Evolutionary conservation across 306 rosid species (phyloP), one percentile per base, ranked within the genome.

Genomic region (Rubus idaeus): DNA sequence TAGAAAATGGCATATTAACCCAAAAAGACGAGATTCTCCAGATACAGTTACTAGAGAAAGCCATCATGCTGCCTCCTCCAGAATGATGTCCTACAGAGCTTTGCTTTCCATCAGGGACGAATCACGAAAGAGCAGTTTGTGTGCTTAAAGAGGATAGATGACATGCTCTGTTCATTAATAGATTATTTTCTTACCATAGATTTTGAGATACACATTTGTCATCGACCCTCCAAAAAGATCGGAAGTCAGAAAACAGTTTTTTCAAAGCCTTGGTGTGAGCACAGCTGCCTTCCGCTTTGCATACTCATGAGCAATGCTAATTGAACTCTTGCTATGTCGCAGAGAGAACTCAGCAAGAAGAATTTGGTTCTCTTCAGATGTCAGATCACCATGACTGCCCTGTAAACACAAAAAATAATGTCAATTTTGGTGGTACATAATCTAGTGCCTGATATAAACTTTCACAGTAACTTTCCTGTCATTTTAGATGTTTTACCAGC

Each of bases 381-480:
- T 85, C 58, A 95, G 87, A 80, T 95, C 98, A 12, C 97, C 97
- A 20, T 89, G 97, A 77, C 42, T 51, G 35, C 97, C 98, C 98
- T 92, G 89, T 69, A 85, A 52, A 64, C 23, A 64, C 16, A n/a
- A 18, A 53, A 18, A 53, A n/a, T n/a, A 18, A 11, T 46, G 26
- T 71, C 47, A 71, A 4, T 37, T 13, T 70, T 16, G 26, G 26
- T 37, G 68, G 8, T 5, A 61, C 4, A 61, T 61, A 30, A 11
- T 23, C 40, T 61, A 61, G 16, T 61, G 66, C 66, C 44, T 30
- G 1, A 5, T 37, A 60, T 60, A 60, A 10, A 21, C 12, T 20
- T 56, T 8, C 2, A 21, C 8, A 61, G 69, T 1, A 50, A 50
- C n/a, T 7, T 5, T 37, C 8, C 16, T 2, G 7, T 18, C 41